Base-by-base conservation (phyloP, 441 rosid species). In the Erodium moschatum region DNA sequence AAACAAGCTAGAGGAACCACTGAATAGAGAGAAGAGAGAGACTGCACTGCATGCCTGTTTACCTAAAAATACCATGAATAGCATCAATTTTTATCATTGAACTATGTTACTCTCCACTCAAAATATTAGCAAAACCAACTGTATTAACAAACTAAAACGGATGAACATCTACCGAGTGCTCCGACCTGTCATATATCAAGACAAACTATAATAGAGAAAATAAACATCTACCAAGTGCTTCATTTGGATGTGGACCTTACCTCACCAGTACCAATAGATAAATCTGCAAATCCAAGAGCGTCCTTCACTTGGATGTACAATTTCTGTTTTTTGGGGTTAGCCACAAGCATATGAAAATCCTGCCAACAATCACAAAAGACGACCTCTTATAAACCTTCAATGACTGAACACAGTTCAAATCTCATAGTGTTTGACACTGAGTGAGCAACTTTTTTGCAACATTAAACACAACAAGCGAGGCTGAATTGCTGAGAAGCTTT, bases 321-420 rank as follows among this genome's bases (percentile, higher is more conserved):
- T 73, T 88, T 83, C 77, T 93, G 90, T 72, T 85, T 90, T 82
- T 81, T 81, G 66, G 98, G 98, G 80, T 91, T 88, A 70, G 88
- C 77, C 72, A 91, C 97, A 70, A 89, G 89, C 81, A 93, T 83
- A 77, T 91, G 88, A 84, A 93, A 93, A 79, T 93, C 98, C 98
- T 93, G 91, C 65, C 74, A 71, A 70, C 69, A 62, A 67, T 71
- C 65, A 67, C 42, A 65, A 77, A 63, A 66, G 16, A 67, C 16
- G 46, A 24, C 52, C 52, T 46, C 52, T 11, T 11, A 12, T 46
- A 46, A 46, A 46, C 5, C 15, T 11, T 46, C 15, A 11, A 42
- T 9, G 13, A 42, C 48, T 42, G 46, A 42, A 42, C 13, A 8
- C 2, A 11, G 48, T 11, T 42, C 48, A 46, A 11, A 46, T 46